Conservation (phyloP, 257 asterid genomes). For the Jasminum sambac region DNA sequence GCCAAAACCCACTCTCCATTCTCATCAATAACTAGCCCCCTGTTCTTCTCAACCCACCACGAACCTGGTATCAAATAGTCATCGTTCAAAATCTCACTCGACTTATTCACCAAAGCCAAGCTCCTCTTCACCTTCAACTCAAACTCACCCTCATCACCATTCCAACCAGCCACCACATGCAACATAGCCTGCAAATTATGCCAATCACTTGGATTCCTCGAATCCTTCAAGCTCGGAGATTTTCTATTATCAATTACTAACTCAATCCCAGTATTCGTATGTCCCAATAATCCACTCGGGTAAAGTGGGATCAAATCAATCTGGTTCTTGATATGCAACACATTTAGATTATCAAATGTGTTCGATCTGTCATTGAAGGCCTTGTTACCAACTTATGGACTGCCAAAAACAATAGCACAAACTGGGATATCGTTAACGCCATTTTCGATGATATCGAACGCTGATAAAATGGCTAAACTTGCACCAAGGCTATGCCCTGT, state of each 20-base stretch:
- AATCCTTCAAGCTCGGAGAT: slow-evolving; percentile 60
- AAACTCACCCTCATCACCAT: slow-evolving; percentile 54
- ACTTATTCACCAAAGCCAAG: slow-evolving; percentile 76
- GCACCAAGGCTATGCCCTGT: slow-evolving; percentile 90
- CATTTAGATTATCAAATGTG: slow-evolving; percentile 47
- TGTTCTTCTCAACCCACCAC: slow-evolving; percentile 96
- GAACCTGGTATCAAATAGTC: slow-evolving; percentile 75
- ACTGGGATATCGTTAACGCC: slow-evolving; percentile 71
- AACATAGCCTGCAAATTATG: slow-evolving; percentile 83
- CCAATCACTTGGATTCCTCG: slow-evolving; percentile 74
- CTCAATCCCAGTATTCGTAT: slow-evolving; percentile 45
- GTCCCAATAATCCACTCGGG: slow-evolving; percentile 59
- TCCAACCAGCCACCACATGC: slow-evolving; percentile 84
- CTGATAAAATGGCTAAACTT: slow-evolving; percentile 52
- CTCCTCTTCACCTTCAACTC: slow-evolving; percentile 70
- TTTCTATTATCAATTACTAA: slow-evolving; percentile 61
- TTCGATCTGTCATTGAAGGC: slow-evolving; percentile 50
- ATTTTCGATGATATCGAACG: slow-evolving; percentile 77
- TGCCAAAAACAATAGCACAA: slow-evolving; percentile 68
- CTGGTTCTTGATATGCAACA: slow-evolving; percentile 62
- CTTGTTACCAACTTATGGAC: slow-evolving; percentile 76
- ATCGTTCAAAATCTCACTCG: slow-evolving; percentile 60
- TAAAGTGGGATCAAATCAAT: slow-evolving; percentile 67
- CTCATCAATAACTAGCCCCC: slow-evolving; percentile 54
- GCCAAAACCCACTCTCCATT: slow-evolving; percentile 70